These are phyloP conservation scores for Mycogone perniciosa DNA, from an alignment of 2,329 filamentous ascomycete genomes.

Conservation along the genomic window DNA sequence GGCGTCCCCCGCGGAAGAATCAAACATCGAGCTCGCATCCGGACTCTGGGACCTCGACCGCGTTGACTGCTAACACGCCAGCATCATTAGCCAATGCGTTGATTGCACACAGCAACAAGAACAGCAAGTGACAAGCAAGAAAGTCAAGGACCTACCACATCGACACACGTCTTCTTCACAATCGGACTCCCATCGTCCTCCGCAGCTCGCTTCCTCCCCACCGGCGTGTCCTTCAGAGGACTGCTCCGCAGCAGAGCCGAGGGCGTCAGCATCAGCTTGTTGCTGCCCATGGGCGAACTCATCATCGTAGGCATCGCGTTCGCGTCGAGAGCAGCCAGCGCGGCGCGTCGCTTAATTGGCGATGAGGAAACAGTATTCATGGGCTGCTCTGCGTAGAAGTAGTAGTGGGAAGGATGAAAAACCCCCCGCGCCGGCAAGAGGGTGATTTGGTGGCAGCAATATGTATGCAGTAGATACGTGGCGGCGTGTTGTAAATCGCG, in stretches of 20 bases:
- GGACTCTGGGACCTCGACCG: constrained; percentile 30
- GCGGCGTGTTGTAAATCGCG: no score
- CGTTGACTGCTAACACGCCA: background rate
- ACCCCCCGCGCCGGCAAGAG: no score
- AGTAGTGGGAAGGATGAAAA: no score
- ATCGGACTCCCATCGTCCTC: constrained; percentile 19
- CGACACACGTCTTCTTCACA: constrained; percentile 30
- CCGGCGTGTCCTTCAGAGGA: constrained; percentile 15
- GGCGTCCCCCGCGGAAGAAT: constrained; percentile 40
- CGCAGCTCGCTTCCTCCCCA: constrained; percentile 23
- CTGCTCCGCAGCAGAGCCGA: constrained; percentile 13
- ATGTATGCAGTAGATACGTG: no score
- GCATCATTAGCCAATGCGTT: background rate
- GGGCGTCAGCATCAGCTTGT: background rate
- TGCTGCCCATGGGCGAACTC: constrained; percentile 4
- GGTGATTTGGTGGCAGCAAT: no score
- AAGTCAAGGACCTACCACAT: constrained; percentile 22
- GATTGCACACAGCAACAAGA: background rate
- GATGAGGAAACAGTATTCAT: constrained; percentile 20
- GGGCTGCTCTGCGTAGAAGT: background rate
- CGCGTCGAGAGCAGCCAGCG: constrained; percentile 40
- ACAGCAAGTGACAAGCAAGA: background rate
- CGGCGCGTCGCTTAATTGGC: constrained; percentile 43
- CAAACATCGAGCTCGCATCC: constrained; percentile 44
- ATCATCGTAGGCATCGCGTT: constrained; percentile 32